Percentiles rank a stretch among this genome's conserved stretches.
Evolutionary conservation across 176 grass and related monocot species (phyloP).

Genomic region (Typha latifolia): DNA sequence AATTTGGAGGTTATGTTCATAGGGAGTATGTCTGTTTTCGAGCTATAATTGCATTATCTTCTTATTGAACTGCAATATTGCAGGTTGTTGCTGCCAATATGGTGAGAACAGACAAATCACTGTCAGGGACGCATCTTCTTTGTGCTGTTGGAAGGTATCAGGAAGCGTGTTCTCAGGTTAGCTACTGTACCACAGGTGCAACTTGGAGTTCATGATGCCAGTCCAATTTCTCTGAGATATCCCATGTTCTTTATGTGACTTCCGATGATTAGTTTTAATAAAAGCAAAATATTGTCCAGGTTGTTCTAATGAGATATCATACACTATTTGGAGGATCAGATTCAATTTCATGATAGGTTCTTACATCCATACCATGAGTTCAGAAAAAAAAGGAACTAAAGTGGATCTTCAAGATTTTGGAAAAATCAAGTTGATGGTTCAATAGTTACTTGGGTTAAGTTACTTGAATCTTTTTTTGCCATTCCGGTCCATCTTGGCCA

Average conservation of each 20-base stretch:
- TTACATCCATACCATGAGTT: no score
- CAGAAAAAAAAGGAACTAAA: not conserved
- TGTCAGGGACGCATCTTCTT: constrained; percentile 93
- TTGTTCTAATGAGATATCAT: not conserved
- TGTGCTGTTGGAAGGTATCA: constrained; percentile 98
- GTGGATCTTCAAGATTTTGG: not conserved
- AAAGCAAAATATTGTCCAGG: not conserved
- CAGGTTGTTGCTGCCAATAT: constrained; percentile 99
- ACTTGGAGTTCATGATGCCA: not conserved
- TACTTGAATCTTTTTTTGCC: no score
- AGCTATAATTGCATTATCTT: not conserved
- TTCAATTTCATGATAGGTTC: not conserved
- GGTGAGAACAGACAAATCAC: constrained; percentile 92
- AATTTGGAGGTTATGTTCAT: not conserved
- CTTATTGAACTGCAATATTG: constrained; percentile 21
- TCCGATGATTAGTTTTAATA: not conserved
- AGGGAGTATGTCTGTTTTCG: not conserved
- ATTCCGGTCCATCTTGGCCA: no score
- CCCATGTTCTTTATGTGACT: not conserved
- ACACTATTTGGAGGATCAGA: not conserved
- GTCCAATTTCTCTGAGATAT: not conserved
- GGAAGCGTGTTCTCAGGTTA: constrained; percentile 98
- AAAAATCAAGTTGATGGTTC: not conserved
- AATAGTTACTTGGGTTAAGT: no score
- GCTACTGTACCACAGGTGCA: not conserved